Conservation (phyloP, 192 early-diverging fungal genomes). For the Coemansia sp. region DNA sequence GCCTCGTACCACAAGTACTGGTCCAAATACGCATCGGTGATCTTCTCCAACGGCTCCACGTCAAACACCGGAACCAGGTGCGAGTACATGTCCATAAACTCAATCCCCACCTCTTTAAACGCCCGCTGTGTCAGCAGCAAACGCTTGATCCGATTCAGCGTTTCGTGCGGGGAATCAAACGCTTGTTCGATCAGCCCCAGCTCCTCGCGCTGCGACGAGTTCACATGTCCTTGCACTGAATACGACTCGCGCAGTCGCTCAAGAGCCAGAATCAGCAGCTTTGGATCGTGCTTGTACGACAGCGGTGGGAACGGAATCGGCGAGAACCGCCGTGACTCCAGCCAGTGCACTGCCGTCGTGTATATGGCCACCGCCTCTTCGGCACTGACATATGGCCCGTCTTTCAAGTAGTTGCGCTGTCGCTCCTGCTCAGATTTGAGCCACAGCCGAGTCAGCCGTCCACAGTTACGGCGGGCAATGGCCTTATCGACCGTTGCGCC, state of each 20-base stretch:
- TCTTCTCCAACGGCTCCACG: constrained; percentile 99
- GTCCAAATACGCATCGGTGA: constrained; percentile 97
- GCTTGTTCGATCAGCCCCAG: constrained; percentile 97
- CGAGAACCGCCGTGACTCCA: constrained; percentile 95
- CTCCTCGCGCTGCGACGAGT: constrained; percentile 95
- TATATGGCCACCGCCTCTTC: constrained; percentile 99
- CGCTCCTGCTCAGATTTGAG: constrained; percentile 99
- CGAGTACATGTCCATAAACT: constrained; percentile 98
- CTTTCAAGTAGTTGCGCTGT: constrained; percentile 98
- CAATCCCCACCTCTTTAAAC: constrained; percentile 99
- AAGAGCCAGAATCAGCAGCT: constrained; percentile 91
- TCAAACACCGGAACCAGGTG: constrained; percentile 97
- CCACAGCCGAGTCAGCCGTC: constrained; percentile 96
- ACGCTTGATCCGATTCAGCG: constrained; percentile 80
- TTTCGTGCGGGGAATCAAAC: constrained; percentile 92
- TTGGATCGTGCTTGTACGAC: constrained; percentile 99
- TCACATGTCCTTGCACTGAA: constrained; percentile 90
- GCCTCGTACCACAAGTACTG: constrained; percentile 99
- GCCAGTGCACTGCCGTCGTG: constrained; percentile 95
- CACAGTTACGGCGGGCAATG: constrained; percentile 97
- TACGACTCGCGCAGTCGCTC: constrained; percentile 95
- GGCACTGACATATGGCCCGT: constrained; percentile 96
- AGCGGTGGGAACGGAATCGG: constrained; percentile 99
- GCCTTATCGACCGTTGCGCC: constrained; percentile 99
- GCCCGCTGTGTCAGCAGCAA: constrained; percentile 94